A percentile compares a stretch with the other conserved stretches of the same genome.
Evolutionary conservation across 176 grass and related monocot species (phyloP).

Genomic region (Stipa capillata): DNA sequence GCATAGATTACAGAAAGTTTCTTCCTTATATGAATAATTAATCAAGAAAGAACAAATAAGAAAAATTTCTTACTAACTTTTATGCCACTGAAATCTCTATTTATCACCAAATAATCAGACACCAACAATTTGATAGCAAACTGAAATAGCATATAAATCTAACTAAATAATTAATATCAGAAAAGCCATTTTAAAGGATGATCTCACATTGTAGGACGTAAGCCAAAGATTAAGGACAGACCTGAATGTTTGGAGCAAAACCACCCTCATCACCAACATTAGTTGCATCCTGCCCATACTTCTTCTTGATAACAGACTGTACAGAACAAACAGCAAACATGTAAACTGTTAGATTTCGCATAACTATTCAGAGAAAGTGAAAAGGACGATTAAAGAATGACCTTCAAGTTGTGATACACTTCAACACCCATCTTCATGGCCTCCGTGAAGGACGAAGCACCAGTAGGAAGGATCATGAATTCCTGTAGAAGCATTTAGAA

Average conservation of each 20-base stretch:
- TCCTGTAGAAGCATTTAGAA: conserved; percentile 37
- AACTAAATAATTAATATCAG: background rate
- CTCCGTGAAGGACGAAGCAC: conserved; percentile 86
- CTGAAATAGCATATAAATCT: background rate
- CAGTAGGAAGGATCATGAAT: conserved; percentile 97
- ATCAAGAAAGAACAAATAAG: background rate
- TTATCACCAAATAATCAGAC: background rate
- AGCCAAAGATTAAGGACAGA: background rate
- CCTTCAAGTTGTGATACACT: conserved; percentile 95
- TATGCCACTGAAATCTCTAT: background rate
- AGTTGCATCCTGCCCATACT: conserved; percentile 96
- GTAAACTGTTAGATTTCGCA: background rate
- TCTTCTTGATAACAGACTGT: conserved; percentile 97
- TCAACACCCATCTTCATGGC: conserved; percentile 99
- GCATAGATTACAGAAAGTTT: background rate
- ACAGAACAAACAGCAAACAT: background rate
- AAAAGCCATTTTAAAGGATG: background rate
- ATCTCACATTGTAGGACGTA: background rate
- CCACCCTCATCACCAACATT: conserved; percentile 99
- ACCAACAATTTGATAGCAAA: background rate
- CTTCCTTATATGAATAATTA: background rate
- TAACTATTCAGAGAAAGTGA: background rate
- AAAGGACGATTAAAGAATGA: background rate
- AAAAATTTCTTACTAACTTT: background rate
- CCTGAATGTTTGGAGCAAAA: conserved; percentile 99